Evolutionary conservation across 176 grass and related monocot genomes (phyloP), one percentile per base, ranked within the genome.

Genomic region (Elaeis guineensis): DNA sequence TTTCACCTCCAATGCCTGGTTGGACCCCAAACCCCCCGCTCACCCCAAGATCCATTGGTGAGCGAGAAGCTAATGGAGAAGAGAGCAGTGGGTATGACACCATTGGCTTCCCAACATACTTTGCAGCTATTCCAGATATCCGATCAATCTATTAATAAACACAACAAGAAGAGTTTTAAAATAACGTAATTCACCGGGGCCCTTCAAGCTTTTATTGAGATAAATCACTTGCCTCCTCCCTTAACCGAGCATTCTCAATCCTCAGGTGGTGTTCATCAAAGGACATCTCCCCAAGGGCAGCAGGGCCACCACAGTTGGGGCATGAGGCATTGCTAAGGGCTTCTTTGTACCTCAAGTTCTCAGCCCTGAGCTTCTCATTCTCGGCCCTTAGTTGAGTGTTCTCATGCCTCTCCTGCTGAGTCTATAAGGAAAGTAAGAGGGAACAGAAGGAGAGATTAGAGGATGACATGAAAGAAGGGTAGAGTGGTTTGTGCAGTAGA

Each of bases 181-280:
- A 12, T 12, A 12, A 44, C 14, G 8, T 11, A 44, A 14, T 12
- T 44, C 35, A 2, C 35, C 9, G 35, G 3, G 0, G 35, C 35
- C 14, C 35, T 44, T 44, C 3, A 63, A 63, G 44, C 18, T 9
- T 63, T 44, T 21, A 44, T 39, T 19, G 32, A 44, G 28, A 63
- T 4, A 48, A 44, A 44, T 44, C 25, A 49, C 50, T 23, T 70
- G 75, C 81, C 75, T 92, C 88, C 6, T 92, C 94, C 0, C 74
- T 78, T 23, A 98, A 84, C 53, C 85, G 87, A 2, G 79, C 82
- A 51, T 92, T 98, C 77, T 98, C 94, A 1, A 98, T 19, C 51
- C 84, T 69, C 16, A 98, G 82, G 15, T 86, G 81, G 64, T 98
- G 94, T 57, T 92, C 94, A 22, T 98, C 88, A 25, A 86, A 89